These are phyloP conservation scores for Cytospora mali DNA, from an alignment of 2,329 filamentous ascomycete genomes.

Conservation along the genomic window DNA sequence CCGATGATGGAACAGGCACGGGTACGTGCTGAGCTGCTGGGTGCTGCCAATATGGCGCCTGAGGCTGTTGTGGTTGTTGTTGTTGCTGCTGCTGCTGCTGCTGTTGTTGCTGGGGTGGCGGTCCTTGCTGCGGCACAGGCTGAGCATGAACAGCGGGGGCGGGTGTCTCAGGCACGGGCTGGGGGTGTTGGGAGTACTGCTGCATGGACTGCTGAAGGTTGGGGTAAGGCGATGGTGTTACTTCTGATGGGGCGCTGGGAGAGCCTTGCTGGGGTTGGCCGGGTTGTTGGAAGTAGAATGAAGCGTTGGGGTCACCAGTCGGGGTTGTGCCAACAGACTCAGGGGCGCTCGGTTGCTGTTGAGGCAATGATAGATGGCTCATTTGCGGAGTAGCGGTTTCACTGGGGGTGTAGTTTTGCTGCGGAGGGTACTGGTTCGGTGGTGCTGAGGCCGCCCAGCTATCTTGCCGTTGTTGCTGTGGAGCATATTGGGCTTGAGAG, in stretches of 20 bases:
- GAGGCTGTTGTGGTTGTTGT: conserved; percentile 38
- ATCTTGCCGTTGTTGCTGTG: conserved; percentile 48
- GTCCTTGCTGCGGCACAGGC: conserved; percentile 37
- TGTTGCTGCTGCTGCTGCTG: conserved; percentile 40
- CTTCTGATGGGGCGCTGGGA: conserved; percentile 46
- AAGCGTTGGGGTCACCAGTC: conserved; percentile 54
- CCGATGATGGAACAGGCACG: conserved; percentile 44
- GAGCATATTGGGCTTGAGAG: conserved; percentile 47
- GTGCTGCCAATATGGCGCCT: conserved; percentile 55
- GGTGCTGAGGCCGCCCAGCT: conserved; percentile 53
- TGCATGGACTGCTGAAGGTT: conserved; percentile 43
- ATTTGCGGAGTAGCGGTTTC: conserved; percentile 37
- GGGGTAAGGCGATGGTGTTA: conserved; percentile 54
- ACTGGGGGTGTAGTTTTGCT: conserved; percentile 37
- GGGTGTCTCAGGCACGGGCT: conserved; percentile 45
- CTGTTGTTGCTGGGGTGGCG: conserved; percentile 32
- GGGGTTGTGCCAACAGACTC: conserved; percentile 40
- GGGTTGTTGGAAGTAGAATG: conserved; percentile 59
- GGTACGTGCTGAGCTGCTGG: conserved; percentile 44
- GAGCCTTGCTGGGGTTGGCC: conserved; percentile 40
- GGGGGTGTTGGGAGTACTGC: conserved; percentile 32
- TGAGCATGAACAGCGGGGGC: conserved; percentile 41
- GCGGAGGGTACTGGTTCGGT: conserved; percentile 43
- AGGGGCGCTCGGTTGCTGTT: conserved; percentile 36
- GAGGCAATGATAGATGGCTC: conserved; percentile 39